Evolutionary conservation across 83 land plant genomes (phyloP).

Genomic region (Picea abies): DNA sequence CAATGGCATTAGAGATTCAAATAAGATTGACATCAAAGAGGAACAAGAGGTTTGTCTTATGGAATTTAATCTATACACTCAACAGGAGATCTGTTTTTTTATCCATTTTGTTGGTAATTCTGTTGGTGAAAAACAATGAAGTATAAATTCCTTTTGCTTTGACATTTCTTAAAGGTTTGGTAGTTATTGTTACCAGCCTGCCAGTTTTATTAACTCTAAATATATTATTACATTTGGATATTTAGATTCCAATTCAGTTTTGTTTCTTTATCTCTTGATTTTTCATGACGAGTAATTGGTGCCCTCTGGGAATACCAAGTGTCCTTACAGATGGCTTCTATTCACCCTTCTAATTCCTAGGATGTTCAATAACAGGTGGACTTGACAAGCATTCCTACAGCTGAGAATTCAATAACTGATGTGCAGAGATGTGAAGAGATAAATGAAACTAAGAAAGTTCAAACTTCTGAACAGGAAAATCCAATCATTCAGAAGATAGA

Average conservation of each 20-base stretch:
- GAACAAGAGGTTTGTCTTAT: conserved; percentile 13
- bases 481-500: background rate
- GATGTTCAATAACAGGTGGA: background rate
- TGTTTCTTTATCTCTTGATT: background rate
- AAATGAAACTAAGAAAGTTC: background rate
- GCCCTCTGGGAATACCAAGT: background rate
- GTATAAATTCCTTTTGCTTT: background rate
- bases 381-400: too few relatives aligned
- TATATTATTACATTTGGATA: background rate
- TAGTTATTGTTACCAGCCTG: background rate
- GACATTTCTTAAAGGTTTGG: background rate
- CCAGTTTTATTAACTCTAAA: background rate
- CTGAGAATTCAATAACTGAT: too few relatives aligned
- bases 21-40: conserved; percentile 3
- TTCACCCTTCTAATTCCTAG: background rate
- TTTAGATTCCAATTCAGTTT: background rate
- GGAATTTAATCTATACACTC: background rate
- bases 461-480: conserved; percentile 1
- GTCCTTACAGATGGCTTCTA: background rate
- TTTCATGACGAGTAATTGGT: background rate
- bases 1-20: background rate
- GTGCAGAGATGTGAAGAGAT: background rate
- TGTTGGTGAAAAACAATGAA: background rate
- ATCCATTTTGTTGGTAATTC: background rate
- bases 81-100: background rate